phyloP scores from a whole-genome alignment of 805 yeast species.

The Zygoascus bituminiphila region DNA sequence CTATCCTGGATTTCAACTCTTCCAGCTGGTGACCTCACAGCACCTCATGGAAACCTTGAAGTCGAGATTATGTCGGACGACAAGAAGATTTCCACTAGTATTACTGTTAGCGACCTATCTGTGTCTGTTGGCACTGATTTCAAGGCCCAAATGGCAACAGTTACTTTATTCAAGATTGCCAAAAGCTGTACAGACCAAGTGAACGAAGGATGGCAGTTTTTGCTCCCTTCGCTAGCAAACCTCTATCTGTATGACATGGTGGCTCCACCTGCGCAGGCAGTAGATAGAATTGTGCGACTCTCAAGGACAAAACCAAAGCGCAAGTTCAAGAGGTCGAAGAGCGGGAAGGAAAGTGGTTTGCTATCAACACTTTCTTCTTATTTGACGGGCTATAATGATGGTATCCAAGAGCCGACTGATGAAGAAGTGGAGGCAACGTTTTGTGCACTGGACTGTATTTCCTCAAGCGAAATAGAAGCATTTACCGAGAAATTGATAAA shows the following conservation, averaged over 20 bases:
- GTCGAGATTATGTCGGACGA: constrained; percentile 40
- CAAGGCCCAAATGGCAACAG: constrained; percentile 84
- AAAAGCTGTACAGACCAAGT: constrained; percentile 40
- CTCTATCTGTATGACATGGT: constrained; percentile 68
- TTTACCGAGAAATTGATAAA: constrained; percentile 33
- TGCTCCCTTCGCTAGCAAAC: constrained; percentile 51
- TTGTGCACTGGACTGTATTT: constrained; percentile 75
- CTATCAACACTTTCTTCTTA: constrained; percentile 88
- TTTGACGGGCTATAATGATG: constrained; percentile 78
- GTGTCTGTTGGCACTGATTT: constrained; percentile 83
- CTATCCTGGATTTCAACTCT: constrained; percentile 66
- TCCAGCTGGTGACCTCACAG: constrained; percentile 34
- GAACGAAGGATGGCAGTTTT: constrained; percentile 47
- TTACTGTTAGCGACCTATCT: constrained; percentile 68
- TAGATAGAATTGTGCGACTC: constrained; percentile 26
- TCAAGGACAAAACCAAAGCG: constrained; percentile 60
- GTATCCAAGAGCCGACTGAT: constrained; percentile 84
- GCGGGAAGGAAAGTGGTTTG: constrained; percentile 65
- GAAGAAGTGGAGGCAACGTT: constrained; percentile 84
- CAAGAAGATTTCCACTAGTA: background rate
- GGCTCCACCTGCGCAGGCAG: constrained; percentile 27
- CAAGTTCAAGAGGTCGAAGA: constrained; percentile 49
- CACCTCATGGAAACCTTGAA: constrained; percentile 25
- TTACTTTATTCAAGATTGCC: constrained; percentile 72
- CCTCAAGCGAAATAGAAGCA: constrained; percentile 52